These are phyloP conservation scores for Tricholoma sp. DNA, from an alignment of 768 basidiomycete species.

Conservation along the genomic window DNA sequence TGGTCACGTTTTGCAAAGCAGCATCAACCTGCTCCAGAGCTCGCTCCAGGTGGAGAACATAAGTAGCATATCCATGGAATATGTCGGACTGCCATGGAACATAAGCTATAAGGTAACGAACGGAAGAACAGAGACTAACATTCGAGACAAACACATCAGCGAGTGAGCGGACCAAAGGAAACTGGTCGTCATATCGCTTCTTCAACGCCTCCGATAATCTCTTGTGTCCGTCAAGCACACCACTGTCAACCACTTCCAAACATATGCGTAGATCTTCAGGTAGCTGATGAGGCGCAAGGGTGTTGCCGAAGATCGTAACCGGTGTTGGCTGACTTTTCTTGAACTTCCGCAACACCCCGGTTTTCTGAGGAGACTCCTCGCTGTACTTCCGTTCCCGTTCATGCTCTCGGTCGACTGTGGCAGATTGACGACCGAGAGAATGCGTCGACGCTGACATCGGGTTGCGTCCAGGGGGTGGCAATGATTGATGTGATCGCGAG, in stretches of 20 bases:
- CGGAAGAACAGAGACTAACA: conserved; percentile 44
- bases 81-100: conserved; percentile 69
- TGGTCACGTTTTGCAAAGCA: conserved; percentile 57
- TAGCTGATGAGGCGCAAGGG: conserved; percentile 70
- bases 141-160: conserved; percentile 96
- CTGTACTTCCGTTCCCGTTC: conserved; percentile 49
- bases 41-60: conserved; percentile 90
- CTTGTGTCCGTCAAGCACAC: conserved; percentile 86
- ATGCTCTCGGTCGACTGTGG: conserved; percentile 38
- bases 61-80: conserved; percentile 89
- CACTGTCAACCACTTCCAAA: conserved; percentile 79
- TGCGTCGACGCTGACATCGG: conserved; percentile 60
- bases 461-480: conserved; percentile 61
- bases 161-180: conserved; percentile 85
- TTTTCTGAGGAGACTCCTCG: conserved; percentile 34
- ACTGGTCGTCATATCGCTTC: conserved; percentile 94
- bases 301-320: conserved; percentile 42
- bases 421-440: conserved; percentile 69
- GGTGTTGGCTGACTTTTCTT: conserved; percentile 58
- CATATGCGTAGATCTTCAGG: conserved; percentile 86
- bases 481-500: conserved; percentile 72
- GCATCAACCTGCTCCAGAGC: conserved; percentile 86
- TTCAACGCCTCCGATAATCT: conserved; percentile 78
- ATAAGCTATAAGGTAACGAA: conserved; percentile 9
- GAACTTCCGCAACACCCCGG: conserved; percentile 62